phyloP scores from a whole-genome alignment of 1,139 yeast genomes.

The Sugiyamaella castrensis region DNA sequence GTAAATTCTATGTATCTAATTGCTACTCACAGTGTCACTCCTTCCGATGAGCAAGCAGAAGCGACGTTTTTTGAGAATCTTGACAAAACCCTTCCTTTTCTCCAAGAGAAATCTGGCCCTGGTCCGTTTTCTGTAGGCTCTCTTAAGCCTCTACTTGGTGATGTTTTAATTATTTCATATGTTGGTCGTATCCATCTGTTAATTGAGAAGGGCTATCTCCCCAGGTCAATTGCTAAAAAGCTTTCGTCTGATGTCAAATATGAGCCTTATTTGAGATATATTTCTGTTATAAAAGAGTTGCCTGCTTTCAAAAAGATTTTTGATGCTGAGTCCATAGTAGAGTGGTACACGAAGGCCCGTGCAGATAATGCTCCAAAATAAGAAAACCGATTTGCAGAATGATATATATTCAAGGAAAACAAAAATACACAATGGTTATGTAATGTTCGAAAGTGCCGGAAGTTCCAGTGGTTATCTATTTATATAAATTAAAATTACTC shows the following conservation, averaged over 20 bases:
- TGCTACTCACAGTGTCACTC: constrained; percentile 5
- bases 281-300: constrained; percentile 10
- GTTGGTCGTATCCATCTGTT: constrained; percentile 15
- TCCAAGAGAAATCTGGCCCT: constrained; percentile 9
- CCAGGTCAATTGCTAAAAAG: constrained; percentile 9
- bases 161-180: constrained; percentile 16
- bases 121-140: constrained; percentile 18
- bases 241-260: constrained; percentile 18
- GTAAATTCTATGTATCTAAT: constrained; percentile 5
- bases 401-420: too few relatives aligned
- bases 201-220: constrained; percentile 15
- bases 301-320: constrained; percentile 19
- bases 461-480: too few relatives aligned
- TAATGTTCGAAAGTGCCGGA: too few relatives aligned
- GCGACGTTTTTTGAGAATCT: constrained; percentile 13
- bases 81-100: constrained; percentile 16
- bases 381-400: too few relatives aligned
- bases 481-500: too few relatives aligned
- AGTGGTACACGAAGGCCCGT: not conserved
- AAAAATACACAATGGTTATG: too few relatives aligned
- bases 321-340: not conserved
- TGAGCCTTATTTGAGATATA: constrained; percentile 12
- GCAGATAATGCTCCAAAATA: too few relatives aligned
- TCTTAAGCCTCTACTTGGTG: constrained; percentile 15
- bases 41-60: constrained; percentile 11